Percentiles rank a stretch among this genome's conserved stretches.
phyloP scores from a whole-genome alignment of 2,329 filamentous ascomycete species.

The Aspergillus fumigatus region DNA sequence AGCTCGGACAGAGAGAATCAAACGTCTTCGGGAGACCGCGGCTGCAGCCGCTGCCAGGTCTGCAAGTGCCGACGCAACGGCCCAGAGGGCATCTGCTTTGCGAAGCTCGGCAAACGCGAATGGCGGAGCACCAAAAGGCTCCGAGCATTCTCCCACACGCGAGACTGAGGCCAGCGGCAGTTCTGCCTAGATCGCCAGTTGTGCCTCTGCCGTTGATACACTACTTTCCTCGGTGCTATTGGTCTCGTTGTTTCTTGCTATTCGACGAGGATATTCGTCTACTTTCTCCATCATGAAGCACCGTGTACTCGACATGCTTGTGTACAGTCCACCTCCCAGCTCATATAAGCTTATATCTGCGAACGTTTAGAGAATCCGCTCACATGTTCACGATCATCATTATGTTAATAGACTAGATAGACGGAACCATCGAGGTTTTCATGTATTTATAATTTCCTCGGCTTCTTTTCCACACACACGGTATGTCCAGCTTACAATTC shows the following conservation, averaged over 20 bases:
- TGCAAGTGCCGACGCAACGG: constrained; percentile 9
- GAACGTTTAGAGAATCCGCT: not conserved
- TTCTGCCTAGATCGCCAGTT: not conserved
- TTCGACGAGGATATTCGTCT: not conserved
- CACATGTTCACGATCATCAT: not conserved
- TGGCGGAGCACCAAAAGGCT: not conserved
- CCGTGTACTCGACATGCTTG: not conserved
- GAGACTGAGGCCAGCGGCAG: not conserved
- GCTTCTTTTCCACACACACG: not conserved
- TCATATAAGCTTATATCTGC: not conserved
- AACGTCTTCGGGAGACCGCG: constrained; percentile 31
- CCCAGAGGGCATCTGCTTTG: constrained; percentile 4
- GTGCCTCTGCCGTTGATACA: not conserved
- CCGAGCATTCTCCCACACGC: not conserved
- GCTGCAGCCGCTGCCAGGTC: constrained; percentile 9
- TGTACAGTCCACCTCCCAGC: not conserved
- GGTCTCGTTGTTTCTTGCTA: not conserved
- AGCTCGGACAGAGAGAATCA: constrained; percentile 33
- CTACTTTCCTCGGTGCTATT: not conserved
- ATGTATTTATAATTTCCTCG: not conserved
- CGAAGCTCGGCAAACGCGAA: not conserved
- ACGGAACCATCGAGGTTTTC: not conserved
- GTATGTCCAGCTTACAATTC: constrained; percentile 34
- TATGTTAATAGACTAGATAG: constrained; percentile 1
- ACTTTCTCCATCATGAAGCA: not conserved